A percentile compares a stretch with the other conserved stretches of the same genome.
phyloP scores from a whole-genome alignment of 2,329 filamentous ascomycete genomes.

The Colletotrichum sp. region DNA sequence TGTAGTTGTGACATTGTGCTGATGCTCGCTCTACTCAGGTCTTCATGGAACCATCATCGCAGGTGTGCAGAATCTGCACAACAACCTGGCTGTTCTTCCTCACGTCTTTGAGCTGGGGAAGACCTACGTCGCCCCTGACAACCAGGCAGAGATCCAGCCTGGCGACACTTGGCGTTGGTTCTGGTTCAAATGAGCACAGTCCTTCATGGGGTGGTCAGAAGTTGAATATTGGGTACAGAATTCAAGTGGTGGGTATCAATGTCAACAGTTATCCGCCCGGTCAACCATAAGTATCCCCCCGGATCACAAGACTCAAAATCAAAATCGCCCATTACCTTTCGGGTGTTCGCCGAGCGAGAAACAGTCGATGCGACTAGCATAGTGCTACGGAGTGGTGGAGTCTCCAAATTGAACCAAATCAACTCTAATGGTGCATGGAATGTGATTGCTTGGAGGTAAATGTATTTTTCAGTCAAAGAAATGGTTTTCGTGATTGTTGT shows the following conservation, averaged over 20 bases:
- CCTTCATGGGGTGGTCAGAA: accelerated
- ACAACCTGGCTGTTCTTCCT: neutral
- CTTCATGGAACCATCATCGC: neutral
- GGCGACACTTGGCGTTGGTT: neutral
- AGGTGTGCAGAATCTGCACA: neutral
- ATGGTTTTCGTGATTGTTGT: neutral
- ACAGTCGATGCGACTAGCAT: neutral
- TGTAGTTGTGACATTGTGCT: neutral
- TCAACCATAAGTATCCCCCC: too few species aligned
- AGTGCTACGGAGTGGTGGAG: neutral
- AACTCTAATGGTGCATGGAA: neutral
- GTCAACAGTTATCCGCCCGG: neutral
- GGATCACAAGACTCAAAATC: too few species aligned
- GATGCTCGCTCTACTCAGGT: neutral
- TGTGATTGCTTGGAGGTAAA: neutral
- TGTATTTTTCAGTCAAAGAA: neutral
- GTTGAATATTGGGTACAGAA: neutral
- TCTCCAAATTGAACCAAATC: neutral
- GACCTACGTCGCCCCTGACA: neutral
- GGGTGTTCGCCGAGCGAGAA: neutral
- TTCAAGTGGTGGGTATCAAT: neutral
- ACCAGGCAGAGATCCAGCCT: neutral
- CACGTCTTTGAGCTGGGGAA: neutral
- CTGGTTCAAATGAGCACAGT: neutral
- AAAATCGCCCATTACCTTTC: neutral